Conservation (phyloP, 176 grass and related monocot species). For the Aegilops sharonensis region DNA sequence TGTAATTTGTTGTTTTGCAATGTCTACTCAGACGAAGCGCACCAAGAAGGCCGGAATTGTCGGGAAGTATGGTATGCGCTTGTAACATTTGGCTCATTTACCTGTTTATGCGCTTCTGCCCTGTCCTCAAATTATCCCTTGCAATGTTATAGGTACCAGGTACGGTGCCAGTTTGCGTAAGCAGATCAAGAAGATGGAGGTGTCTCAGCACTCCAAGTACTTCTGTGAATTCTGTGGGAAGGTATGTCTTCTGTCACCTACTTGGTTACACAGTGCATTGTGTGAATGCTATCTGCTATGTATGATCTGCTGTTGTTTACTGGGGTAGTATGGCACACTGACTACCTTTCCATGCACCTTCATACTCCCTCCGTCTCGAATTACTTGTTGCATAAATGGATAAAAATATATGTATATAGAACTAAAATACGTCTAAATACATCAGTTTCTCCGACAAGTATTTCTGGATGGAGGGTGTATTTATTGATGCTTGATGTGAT, state of each 20-base stretch:
- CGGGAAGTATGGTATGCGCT: conserved; percentile 78
- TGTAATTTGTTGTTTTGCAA: conserved; percentile 29
- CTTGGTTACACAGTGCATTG: neutral
- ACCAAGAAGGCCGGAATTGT: conserved; percentile 96
- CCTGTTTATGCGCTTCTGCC: neutral
- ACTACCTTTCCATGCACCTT: neutral
- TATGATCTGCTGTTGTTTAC: neutral
- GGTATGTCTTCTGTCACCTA: conserved; percentile 25
- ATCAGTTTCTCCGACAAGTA: too few relatives aligned
- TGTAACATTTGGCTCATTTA: neutral
- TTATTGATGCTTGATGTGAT: neutral
- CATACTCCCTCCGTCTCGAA: neutral
- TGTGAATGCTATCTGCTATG: neutral
- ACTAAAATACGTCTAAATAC: too few relatives aligned
- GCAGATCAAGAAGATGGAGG: conserved; percentile 99
- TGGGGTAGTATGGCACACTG: neutral
- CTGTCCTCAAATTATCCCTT: neutral
- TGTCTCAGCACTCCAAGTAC: conserved; percentile 90
- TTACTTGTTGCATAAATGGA: too few relatives aligned
- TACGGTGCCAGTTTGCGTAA: conserved; percentile 97
- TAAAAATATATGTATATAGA: too few relatives aligned
- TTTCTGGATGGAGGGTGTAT: too few relatives aligned
- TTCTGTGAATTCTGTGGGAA: conserved; percentile 97
- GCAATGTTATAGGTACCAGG: conserved; percentile 58
- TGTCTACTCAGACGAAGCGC: conserved; percentile 68